Base-by-base conservation (phyloP, 805 yeast species). In the Yamadazyma paraphyllophila region DNA sequence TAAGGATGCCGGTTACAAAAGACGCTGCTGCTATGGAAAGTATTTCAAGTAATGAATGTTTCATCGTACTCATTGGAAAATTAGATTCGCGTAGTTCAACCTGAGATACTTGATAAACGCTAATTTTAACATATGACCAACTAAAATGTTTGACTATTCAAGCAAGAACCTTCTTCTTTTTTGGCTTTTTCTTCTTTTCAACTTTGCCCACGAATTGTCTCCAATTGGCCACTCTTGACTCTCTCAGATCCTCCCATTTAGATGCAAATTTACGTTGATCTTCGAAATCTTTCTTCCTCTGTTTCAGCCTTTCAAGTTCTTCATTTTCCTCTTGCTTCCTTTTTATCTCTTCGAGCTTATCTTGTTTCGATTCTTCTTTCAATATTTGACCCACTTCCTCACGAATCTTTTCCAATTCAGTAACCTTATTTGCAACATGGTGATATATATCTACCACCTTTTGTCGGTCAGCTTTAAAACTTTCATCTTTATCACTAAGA, bases 211-310 rank as follows among this genome's bases (percentile, higher is more conserved):
- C 59, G 57, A 75, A 83, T 7, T 55, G 58, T 43, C 88, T 62
- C 90, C 90, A 84, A 55, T 70, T 79, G 7, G 62, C 59, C 5
- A 84, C 87, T 31, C 90, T 61, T 9, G 58, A 59, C 36, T 81
- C 88, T 39, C 88, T 50, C 11, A 72, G 72, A 42, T 74, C 78
- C 52, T 83, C 89, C 90, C 90, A 84, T 15, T 69, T 64, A 40
- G 66, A 58, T 32, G 72, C 75, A 53, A 71, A 58, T 38, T 76
- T 66, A 41, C 67, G 60, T 54, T 76, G 73, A 13, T 66, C 51
- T 41, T 70, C 73, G 39, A 73, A 57, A 38, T 80, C 66, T 38
- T 66, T 56, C 26, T 74, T 59, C 17, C 74, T 59, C 47, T 73
- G 51, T 36, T 58, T 57, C 10, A 54, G 32, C 24, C 62, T 65